Evolutionary conservation across 805 yeast species (phyloP), one percentile per base, ranked within the genome.

Genomic region (Zygosaccharomyces rouxii): DNA sequence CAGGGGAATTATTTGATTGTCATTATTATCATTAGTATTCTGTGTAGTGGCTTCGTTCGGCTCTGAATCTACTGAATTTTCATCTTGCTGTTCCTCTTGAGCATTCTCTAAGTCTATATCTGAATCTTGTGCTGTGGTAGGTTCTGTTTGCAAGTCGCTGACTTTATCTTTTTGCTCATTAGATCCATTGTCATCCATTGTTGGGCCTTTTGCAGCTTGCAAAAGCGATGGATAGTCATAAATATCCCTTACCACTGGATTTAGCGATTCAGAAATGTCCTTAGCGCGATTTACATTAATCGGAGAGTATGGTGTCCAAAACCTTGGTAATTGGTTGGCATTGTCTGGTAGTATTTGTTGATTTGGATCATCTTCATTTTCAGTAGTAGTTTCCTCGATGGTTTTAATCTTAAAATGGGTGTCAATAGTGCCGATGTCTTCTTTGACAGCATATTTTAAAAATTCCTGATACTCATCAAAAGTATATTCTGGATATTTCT

Each of bases 301-400:
- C 19, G 55, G 60, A 2, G 60, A 41, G 10, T 51, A 51, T 3
- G 70, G 66, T 4, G 59, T 54, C 63, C 68, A 64, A 18, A 60
- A 54, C 7, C 13, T 5, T 42, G 43, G 25, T 35, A 21, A 13
- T 9, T 25, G 5, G n/a, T 22, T 19, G n/a, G 28, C 42, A 11
- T 31, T 10, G 9, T 41, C 38, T 16, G 35, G 18, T 5, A 10
- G 14, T 16, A 19, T n/a, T 22, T n/a, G 35, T 31, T 30, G 39
- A 29, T 46, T 22, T n/a, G 13, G 2, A 13, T 33, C 35, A 11
- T 30, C 18, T 18, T 42, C 31, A 5, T 22, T 22, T 13, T 4
- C 9, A 31, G 16, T 11, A 6, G 22, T 7, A 21, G 7, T 21
- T 28, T 29, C 45, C 21, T 39, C 41, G n/a, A 54, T 22, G 1